Percentiles rank a stretch among this genome's conserved stretches.
Conservation (phyloP, 305 asterid genomes). For the Rubia occidens region DNA sequence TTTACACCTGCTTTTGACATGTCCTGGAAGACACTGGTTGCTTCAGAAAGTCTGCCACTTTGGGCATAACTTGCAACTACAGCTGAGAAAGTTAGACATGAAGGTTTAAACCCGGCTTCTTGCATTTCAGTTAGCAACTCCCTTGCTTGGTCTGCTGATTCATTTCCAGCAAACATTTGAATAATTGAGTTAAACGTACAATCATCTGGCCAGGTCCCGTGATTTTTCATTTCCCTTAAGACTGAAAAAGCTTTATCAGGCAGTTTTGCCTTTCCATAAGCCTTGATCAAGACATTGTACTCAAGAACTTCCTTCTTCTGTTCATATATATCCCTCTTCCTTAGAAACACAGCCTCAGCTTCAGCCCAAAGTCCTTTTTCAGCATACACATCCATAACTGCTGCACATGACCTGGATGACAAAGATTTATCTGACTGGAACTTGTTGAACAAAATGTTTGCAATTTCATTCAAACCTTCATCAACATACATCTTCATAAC, state of each 20-base stretch:
- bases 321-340: conserved; percentile 32
- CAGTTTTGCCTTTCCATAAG: conserved; percentile 66
- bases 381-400: conserved; percentile 79
- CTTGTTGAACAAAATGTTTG: conserved; percentile 41
- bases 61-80: conserved; percentile 51
- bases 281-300: conserved; percentile 91
- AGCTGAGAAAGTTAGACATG: conserved; percentile 65
- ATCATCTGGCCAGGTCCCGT: conserved; percentile 89
- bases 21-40: conserved; percentile 52
- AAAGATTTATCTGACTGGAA: conserved; percentile 32
- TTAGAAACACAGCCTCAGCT: conserved; percentile 62
- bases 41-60: conserved; percentile 46
- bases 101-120: conserved; percentile 51
- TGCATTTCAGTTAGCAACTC: conserved; percentile 63
- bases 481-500: conserved; percentile 60
- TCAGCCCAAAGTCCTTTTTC: conserved; percentile 76
- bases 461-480: conserved; percentile 49
- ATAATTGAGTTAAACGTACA: conserved; percentile 80
- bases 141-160: conserved; percentile 55
- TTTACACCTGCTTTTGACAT: conserved; percentile 49
- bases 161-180: conserved; percentile 70
- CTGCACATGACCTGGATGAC: conserved; percentile 60
- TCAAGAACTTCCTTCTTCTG: conserved; percentile 54
- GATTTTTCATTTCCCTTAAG: conserved; percentile 76
- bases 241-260: conserved; percentile 65